Evolutionary conservation across 1,284 basidiomycete species (phyloP).

Genomic region (Porodaedalea pini): DNA sequence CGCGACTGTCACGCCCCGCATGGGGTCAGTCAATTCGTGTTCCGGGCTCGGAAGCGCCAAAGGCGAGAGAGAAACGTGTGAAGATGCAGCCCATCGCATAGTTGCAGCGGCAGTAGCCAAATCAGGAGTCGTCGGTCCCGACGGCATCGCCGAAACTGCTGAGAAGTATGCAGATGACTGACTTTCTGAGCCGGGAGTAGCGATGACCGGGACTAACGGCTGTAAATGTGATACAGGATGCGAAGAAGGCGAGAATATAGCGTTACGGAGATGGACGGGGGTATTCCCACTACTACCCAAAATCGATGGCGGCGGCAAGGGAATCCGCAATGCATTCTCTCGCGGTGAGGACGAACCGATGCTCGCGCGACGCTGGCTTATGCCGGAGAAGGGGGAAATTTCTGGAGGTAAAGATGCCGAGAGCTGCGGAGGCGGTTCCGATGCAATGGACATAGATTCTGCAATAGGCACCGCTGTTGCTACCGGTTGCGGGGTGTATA

Average conservation of each 20-base stretch:
- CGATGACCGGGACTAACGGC: conserved; percentile 33
- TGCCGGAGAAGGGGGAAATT: conserved; percentile 9
- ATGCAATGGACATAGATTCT: not conserved
- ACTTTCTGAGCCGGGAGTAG: conserved; percentile 26
- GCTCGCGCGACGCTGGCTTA: conserved; percentile 18
- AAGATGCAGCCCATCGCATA: conserved; percentile 72
- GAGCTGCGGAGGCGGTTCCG: not conserved
- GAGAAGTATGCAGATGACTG: conserved; percentile 21
- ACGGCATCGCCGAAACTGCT: conserved; percentile 24
- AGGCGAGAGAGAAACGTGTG: conserved; percentile 71
- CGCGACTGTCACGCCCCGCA: conserved; percentile 66
- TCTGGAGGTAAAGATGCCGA: conserved; percentile 9
- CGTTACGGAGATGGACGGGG: not conserved
- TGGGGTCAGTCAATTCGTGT: conserved; percentile 81
- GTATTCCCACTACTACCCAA: conserved; percentile 2
- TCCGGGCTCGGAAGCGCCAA: conserved; percentile 83
- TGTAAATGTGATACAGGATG: conserved; percentile 8
- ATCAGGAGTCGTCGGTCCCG: conserved; percentile 39
- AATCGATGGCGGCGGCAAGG: conserved; percentile 16
- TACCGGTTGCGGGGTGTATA: conserved; percentile 2
- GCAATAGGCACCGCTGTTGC: not conserved
- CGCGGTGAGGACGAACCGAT: conserved; percentile 14
- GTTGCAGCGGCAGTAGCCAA: conserved; percentile 73
- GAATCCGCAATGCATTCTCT: conserved; percentile 10
- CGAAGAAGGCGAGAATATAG: conserved; percentile 11